A percentile compares a stretch with the other conserved stretches of the same genome.
These are phyloP conservation scores for Heliocybe sulcata DNA, from an alignment of 1,284 basidiomycete genomes.

Conservation along the genomic window DNA sequence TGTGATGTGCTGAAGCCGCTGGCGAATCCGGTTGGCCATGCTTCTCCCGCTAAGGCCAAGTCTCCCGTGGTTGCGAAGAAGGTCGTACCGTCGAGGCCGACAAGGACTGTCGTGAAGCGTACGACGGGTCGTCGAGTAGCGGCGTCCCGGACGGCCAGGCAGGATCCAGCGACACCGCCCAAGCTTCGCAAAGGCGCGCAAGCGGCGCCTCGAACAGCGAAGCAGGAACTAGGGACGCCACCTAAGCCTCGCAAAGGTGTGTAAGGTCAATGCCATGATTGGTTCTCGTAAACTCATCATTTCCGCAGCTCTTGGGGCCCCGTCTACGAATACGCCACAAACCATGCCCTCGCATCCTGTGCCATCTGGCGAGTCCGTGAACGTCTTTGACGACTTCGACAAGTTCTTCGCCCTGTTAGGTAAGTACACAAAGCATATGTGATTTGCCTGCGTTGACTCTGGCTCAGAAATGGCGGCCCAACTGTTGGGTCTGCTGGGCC, in stretches of 20 bases:
- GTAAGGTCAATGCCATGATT: conserved; percentile 1
- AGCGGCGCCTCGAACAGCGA: conserved; percentile 1
- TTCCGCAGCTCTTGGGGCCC: conserved; percentile 23
- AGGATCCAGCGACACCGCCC: conserved; percentile 28
- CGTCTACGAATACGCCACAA: conserved; percentile 26
- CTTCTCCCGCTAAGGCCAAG: not conserved
- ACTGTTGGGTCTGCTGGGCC: conserved; percentile 59
- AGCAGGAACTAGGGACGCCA: conserved; percentile 26
- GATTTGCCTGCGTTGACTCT: conserved; percentile 8
- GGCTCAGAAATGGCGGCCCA: conserved; percentile 50
- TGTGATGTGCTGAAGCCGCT: conserved; percentile 36
- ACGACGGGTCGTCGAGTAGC: conserved; percentile 1
- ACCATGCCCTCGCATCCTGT: conserved; percentile 16
- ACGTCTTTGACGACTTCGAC: conserved; percentile 41
- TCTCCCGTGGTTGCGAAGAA: conserved; percentile 20
- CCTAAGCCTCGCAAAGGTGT: conserved; percentile 35
- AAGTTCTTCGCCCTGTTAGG: conserved; percentile 44
- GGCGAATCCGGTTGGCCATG: conserved; percentile 11
- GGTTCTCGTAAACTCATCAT: conserved; percentile 1
- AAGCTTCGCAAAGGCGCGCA: conserved; percentile 34
- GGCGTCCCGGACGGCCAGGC: conserved; percentile 4
- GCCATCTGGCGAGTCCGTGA: conserved; percentile 12
- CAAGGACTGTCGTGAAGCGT: conserved; percentile 10
- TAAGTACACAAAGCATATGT: conserved; percentile 20
- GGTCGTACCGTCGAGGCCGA: conserved; percentile 9